These are phyloP conservation scores for Pyrenophora teres DNA, from an alignment of 2,329 filamentous ascomycete genomes.

Conservation along the genomic window DNA sequence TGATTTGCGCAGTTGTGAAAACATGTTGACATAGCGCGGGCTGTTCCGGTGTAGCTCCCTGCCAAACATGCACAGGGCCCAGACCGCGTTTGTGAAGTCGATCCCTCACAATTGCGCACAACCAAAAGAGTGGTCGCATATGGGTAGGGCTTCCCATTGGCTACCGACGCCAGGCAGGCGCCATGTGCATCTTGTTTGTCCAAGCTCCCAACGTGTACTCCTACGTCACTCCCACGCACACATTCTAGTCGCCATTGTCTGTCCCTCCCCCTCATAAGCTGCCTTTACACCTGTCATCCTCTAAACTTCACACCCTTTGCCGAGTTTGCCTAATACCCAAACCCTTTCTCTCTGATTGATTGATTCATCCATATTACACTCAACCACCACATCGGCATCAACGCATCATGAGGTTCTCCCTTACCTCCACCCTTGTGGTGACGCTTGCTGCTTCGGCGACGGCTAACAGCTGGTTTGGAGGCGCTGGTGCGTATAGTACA, in stretches of 20 bases:
- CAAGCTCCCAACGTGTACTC: slow-evolving; percentile 26
- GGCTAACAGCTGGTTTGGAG: slow-evolving; percentile 84
- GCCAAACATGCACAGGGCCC: slow-evolving; percentile 2
- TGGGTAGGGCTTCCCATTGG: slow-evolving; percentile 29
- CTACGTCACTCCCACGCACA: slow-evolving; percentile 38
- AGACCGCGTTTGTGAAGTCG: slow-evolving; percentile 19
- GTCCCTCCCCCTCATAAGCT: slow-evolving; percentile 37
- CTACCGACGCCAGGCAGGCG: slow-evolving; percentile 21
- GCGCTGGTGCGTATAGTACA: slow-evolving; percentile 68
- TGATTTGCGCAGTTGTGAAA: background rate
- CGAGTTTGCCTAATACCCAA: slow-evolving; percentile 7
- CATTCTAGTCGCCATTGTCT: slow-evolving; percentile 25
- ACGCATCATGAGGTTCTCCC: slow-evolving; percentile 73
- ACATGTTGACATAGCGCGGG: background rate
- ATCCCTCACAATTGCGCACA: slow-evolving; percentile 27
- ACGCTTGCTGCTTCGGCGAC: slow-evolving; percentile 72
- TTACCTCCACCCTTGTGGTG: slow-evolving; percentile 70
- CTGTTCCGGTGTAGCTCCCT: background rate
- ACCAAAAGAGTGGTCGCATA: slow-evolving; percentile 20
- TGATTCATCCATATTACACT: slow-evolving; percentile 27
- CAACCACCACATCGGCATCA: slow-evolving; percentile 14
- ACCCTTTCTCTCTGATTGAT: slow-evolving; percentile 20
- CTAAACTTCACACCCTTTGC: slow-evolving; percentile 15
- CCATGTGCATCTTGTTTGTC: slow-evolving; percentile 27
- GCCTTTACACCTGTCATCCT: slow-evolving; percentile 14